phyloP scores from a whole-genome alignment of 1,284 basidiomycete species.

The Tremellales sp. region DNA sequence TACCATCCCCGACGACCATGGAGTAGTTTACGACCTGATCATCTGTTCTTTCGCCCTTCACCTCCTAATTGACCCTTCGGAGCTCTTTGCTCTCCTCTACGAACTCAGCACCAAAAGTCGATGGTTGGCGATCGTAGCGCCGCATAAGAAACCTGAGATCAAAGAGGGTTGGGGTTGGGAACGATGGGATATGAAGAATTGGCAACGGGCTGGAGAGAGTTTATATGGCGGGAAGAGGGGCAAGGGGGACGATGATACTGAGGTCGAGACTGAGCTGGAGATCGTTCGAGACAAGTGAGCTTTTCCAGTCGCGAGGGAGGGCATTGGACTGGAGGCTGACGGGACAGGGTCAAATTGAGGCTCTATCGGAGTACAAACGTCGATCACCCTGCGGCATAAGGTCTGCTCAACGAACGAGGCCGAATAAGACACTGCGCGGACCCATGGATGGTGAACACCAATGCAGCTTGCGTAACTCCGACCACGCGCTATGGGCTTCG shows the following conservation, averaged over 20 bases:
- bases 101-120: slow-evolving; percentile 58
- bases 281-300: slow-evolving; percentile 58
- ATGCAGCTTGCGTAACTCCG: too few species aligned
- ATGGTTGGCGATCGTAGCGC: slow-evolving; percentile 66
- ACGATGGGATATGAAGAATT: slow-evolving; percentile 61
- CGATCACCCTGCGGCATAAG: too few species aligned
- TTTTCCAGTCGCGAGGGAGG: not conserved
- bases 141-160: slow-evolving; percentile 73
- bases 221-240: slow-evolving; percentile 15
- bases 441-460: too few species aligned
- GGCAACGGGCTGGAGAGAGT: slow-evolving; percentile 52
- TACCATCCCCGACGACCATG: not conserved
- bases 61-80: slow-evolving; percentile 59
- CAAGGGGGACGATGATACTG: slow-evolving; percentile 29
- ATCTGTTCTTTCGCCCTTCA: slow-evolving; percentile 70
- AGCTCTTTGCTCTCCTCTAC: slow-evolving; percentile 62
- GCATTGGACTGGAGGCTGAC: not conserved
- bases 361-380: not conserved
- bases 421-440: too few species aligned
- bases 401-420: too few species aligned
- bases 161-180: slow-evolving; percentile 70
- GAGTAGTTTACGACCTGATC: slow-evolving; percentile 56
- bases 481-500: too few species aligned
- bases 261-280: slow-evolving; percentile 48
- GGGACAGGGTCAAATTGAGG: not conserved